Conservation (phyloP, 148 eudicot genomes). For the Limonium bicolor region DNA sequence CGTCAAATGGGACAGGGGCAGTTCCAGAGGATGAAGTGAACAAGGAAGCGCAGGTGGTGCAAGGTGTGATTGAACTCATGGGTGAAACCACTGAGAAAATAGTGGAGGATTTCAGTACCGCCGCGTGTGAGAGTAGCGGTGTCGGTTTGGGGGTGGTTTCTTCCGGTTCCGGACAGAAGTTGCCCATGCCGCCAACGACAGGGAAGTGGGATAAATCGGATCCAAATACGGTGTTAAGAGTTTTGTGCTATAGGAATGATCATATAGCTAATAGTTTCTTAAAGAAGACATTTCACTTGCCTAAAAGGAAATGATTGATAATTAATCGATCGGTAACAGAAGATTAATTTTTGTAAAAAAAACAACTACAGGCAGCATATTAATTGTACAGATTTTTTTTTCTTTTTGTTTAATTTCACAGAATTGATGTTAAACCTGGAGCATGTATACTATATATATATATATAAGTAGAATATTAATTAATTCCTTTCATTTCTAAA, state of each 20-base stretch:
- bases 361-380: no score
- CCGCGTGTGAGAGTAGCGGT: slow-evolving; percentile 62
- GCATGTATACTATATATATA: no score
- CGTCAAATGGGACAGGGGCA: slow-evolving; percentile 45
- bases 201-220: slow-evolving; percentile 76
- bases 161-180: slow-evolving; percentile 31
- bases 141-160: slow-evolving; percentile 40
- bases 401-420: not conserved
- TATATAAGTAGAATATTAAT: no score
- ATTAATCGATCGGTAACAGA: no score
- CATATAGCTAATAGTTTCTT: slow-evolving; percentile 48
- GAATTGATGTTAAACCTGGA: no score
- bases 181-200: slow-evolving; percentile 80
- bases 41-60: slow-evolving; percentile 56
- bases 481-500: no score
- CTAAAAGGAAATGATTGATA: slow-evolving; percentile 62
- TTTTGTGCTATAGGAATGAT: slow-evolving; percentile 73
- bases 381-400: not conserved
- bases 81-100: slow-evolving; percentile 67
- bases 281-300: slow-evolving; percentile 72
- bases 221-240: slow-evolving; percentile 82
- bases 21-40: slow-evolving; percentile 60
- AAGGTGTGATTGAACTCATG: slow-evolving; percentile 74
- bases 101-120: slow-evolving; percentile 56
- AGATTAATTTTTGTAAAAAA: no score